Evolutionary conservation across 768 basidiomycete genomes (phyloP).

Genomic region (Trametes gibbosa): DNA sequence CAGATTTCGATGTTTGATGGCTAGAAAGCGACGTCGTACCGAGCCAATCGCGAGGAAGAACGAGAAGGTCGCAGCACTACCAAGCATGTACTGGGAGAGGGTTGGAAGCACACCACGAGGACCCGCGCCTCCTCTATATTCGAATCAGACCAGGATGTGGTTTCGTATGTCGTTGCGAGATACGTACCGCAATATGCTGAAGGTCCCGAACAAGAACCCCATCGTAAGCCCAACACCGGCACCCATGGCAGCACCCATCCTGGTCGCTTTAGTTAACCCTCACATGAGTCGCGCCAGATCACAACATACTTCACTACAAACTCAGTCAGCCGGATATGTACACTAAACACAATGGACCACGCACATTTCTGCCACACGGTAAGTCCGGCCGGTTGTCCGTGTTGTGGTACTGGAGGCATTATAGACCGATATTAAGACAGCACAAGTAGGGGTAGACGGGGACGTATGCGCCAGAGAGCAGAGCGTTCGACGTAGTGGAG

Average conservation of each 20-base stretch:
- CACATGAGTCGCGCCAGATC: background rate
- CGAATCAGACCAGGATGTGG: background rate
- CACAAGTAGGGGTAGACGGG: background rate
- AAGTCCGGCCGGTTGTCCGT: constrained; percentile 44
- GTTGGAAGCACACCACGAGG: constrained; percentile 88
- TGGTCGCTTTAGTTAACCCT: constrained; percentile 28
- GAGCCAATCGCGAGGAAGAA: constrained; percentile 97
- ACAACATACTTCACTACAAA: constrained; percentile 29
- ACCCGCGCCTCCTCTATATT: constrained; percentile 77
- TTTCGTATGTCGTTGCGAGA: background rate
- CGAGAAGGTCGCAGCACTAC: constrained; percentile 94
- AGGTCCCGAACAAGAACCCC: constrained; percentile 95
- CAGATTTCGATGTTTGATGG: background rate
- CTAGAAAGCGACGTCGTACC: constrained; percentile 41
- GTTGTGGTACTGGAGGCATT: constrained; percentile 31
- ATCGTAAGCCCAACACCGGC: constrained; percentile 94
- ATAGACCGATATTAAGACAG: constrained; percentile 1
- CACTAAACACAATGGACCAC: background rate
- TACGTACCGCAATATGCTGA: constrained; percentile 68
- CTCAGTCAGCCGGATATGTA: background rate
- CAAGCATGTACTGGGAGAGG: constrained; percentile 97
- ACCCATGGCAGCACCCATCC: constrained; percentile 92
- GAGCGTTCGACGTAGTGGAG: constrained; percentile 19
- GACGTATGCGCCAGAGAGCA: constrained; percentile 25
- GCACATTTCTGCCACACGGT: constrained; percentile 77